Percentiles rank a stretch among this genome's conserved stretches.
phyloP scores from a whole-genome alignment of 192 early-diverging fungal genomes.

The Backusella circina region DNA sequence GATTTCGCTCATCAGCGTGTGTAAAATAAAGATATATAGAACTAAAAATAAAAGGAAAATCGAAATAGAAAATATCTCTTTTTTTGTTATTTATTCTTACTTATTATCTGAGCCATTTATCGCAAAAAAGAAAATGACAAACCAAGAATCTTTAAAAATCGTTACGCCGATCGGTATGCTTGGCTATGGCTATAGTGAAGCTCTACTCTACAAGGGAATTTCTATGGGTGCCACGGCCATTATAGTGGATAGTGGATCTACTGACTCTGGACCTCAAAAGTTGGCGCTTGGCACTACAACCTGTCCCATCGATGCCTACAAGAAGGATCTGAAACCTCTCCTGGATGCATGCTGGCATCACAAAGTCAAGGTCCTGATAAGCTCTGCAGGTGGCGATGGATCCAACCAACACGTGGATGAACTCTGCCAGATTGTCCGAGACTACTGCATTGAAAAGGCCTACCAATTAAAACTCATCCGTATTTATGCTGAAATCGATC shows the following conservation, averaged over 20 bases:
- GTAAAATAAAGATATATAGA: neutral
- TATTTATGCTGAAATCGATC: neutral
- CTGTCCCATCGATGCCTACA: conserved; percentile 13
- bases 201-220: conserved; percentile 2
- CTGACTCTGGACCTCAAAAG: conserved; percentile 19
- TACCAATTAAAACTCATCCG: neutral
- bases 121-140: neutral
- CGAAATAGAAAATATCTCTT: neutral
- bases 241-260: conserved; percentile 14
- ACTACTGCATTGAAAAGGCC: neutral
- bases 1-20: neutral
- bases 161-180: neutral
- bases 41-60: neutral
- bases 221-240: conserved; percentile 11
- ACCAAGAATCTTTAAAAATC: neutral
- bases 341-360: conserved; percentile 16
- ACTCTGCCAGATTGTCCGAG: neutral
- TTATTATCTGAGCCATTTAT: neutral
- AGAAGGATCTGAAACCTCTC: neutral
- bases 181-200: neutral
- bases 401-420: conserved; percentile 14
- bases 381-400: conserved; percentile 12
- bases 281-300: conserved; percentile 11
- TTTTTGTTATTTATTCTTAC: neutral
- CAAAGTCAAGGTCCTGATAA: conserved; percentile 3